Base-by-base conservation (phyloP, 768 basidiomycete species). In the Lactarius hengduanensis region DNA sequence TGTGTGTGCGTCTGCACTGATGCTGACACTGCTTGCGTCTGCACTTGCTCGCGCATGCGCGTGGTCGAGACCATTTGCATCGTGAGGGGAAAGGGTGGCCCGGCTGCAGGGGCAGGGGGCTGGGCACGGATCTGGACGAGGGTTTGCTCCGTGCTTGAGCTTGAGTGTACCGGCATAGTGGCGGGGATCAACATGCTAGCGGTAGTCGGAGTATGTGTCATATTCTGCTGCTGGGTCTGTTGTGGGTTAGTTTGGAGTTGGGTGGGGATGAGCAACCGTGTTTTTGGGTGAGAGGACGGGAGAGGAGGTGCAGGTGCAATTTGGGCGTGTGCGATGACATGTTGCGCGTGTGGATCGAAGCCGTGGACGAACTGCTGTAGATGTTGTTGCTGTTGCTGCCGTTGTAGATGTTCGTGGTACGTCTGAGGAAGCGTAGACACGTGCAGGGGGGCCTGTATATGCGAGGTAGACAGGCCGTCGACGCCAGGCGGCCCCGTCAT, bases 291-390 rank as follows among this genome's bases (percentile, higher is more conserved):
- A 2, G 28, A 20, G 30, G 55, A 18, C 3, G 54, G 43, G 60
- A 30, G 34, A 57, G 43, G 22, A 26, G 50, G 50, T 26, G 50
- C 22, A 15, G 61, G 61, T 58, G 61, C 47, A 38, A 41, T 1
- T 62, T 53, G 61, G 40, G 61, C 65, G 61, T 66, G 65, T 62
- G 20, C 30, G n/a, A 34, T 26, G 61, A 22, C 61, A 54, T 43
- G 50, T 16, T 57, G 47, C 61, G 57, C 38, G 61, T 62, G 57
- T 4, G 26, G 45, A 36, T 36, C 61, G 50, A 50, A 50, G n/a
- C 47, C 47, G 22, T 50, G 22, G 13, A 15, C n/a, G 22, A 26
- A 2, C 11, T 50, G 61, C 28, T 62, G 65, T 13, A 32, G 55
- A 2, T 20, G 55, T 18, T 55, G 54, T 15, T 55, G 26, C 3